Conservation (phyloP, 495 filamentous ascomycete genomes). For the Tuber aestivum region DNA sequence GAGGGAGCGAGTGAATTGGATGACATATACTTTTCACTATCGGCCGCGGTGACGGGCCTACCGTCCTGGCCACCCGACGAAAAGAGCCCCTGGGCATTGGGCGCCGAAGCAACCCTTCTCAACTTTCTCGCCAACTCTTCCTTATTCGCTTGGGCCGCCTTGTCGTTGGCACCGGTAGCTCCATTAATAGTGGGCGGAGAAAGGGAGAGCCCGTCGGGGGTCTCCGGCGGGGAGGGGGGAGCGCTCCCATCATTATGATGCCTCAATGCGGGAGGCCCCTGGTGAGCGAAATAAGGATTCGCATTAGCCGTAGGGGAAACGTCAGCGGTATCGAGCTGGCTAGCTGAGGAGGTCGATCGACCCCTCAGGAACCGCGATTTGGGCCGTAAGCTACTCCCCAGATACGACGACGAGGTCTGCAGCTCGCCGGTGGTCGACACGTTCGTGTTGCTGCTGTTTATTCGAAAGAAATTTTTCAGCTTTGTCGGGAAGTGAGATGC, state of each 20-base stretch:
- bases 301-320: constrained; percentile 89
- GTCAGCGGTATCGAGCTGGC: constrained; percentile 87
- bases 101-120: constrained; percentile 87
- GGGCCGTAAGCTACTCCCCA: constrained; percentile 46
- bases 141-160: constrained; percentile 73
- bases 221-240: constrained; percentile 94
- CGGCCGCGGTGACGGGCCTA: constrained; percentile 70
- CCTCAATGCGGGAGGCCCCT: constrained; percentile 83
- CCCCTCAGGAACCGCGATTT: constrained; percentile 51
- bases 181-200: constrained; percentile 29
- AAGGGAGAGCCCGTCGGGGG: constrained; percentile 52
- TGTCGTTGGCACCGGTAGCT: constrained; percentile 56
- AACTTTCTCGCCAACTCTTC: constrained; percentile 90
- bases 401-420: constrained; percentile 42
- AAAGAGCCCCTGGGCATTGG: constrained; percentile 94
- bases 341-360: constrained; percentile 80
- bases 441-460: constrained; percentile 62
- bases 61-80: constrained; percentile 57
- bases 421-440: constrained; percentile 46
- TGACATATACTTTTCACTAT: constrained; percentile 31
- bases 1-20: constrained; percentile 39
- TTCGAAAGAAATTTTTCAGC: constrained; percentile 97
- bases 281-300: constrained; percentile 96
- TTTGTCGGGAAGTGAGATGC: constrained; percentile 70
- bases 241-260: constrained; percentile 93